These are phyloP conservation scores for Dillenia suffruticosa DNA, from an alignment of 164 flowering plant genomes.

Conservation along the genomic window DNA sequence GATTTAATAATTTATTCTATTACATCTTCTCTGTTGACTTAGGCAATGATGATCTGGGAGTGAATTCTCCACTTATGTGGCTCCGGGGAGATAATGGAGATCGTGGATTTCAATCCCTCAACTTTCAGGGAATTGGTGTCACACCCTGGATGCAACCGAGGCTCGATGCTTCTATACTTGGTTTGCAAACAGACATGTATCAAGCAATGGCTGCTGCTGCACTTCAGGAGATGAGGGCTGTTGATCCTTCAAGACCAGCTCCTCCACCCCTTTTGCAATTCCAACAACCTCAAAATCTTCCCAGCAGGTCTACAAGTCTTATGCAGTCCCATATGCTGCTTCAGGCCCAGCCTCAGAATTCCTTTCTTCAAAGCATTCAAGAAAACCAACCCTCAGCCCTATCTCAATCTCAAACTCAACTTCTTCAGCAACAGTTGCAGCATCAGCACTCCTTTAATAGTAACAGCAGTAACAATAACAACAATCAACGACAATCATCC, in stretches of 20 bases:
- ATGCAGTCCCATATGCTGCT: slow-evolving; percentile 61
- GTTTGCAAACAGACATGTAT: slow-evolving; percentile 71
- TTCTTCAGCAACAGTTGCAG: slow-evolving; percentile 38
- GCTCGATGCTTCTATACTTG: slow-evolving; percentile 72
- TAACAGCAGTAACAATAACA: slow-evolving; percentile 35
- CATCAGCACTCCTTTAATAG: slow-evolving; percentile 8
- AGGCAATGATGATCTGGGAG: slow-evolving; percentile 73
- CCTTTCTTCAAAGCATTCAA: slow-evolving; percentile 45
- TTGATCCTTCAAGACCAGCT: slow-evolving; percentile 53
- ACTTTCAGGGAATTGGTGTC: slow-evolving; percentile 79
- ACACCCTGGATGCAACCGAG: slow-evolving; percentile 88
- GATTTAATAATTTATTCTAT: no score
- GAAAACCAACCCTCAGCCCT: slow-evolving; percentile 38
- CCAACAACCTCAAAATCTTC: slow-evolving; percentile 53
- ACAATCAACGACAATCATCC: slow-evolving; percentile 32
- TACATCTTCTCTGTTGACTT: background rate
- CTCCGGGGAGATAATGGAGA: slow-evolving; percentile 64
- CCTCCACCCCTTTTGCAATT: slow-evolving; percentile 56
- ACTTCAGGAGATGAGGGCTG: slow-evolving; percentile 70
- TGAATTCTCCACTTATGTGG: slow-evolving; percentile 83
- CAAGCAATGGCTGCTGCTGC: slow-evolving; percentile 92
- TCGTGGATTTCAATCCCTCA: slow-evolving; percentile 60
- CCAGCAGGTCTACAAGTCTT: slow-evolving; percentile 38
- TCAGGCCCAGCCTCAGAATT: slow-evolving; percentile 53
- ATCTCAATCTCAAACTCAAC: slow-evolving; percentile 27